These are phyloP conservation scores for Boletus eberwhitei DNA, from an alignment of 768 basidiomycete genomes.

Conservation along the genomic window DNA sequence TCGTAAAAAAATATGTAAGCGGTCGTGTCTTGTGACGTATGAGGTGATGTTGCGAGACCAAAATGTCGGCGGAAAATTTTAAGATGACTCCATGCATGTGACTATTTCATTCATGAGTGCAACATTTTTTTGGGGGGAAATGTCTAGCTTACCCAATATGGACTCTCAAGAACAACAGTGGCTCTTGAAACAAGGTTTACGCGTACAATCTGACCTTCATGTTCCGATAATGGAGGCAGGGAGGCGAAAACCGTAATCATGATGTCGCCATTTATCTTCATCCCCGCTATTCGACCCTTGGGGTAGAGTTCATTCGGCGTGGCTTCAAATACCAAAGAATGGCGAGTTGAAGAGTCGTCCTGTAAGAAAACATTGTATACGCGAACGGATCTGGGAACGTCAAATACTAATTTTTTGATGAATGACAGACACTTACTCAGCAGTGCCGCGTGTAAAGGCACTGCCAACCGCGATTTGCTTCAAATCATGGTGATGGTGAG, in stretches of 20 bases:
- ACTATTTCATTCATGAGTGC: constrained; percentile 8
- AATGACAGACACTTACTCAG: constrained; percentile 16
- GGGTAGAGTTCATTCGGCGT: constrained; percentile 9
- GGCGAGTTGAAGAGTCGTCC: neutral
- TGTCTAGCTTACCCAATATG: constrained; percentile 16
- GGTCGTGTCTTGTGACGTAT: neutral
- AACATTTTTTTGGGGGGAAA: neutral
- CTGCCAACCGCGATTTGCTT: constrained; percentile 22
- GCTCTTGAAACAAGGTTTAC: constrained; percentile 16
- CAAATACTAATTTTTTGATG: neutral
- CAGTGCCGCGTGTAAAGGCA: constrained; percentile 9
- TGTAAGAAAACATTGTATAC: constrained; percentile 23
- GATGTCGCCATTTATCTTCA: constrained; percentile 24
- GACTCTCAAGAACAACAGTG: constrained; percentile 13
- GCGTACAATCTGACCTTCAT: constrained; percentile 14
- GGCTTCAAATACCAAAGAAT: constrained; percentile 19
- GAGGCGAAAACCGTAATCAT: constrained; percentile 17
- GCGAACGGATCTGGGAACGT: constrained; percentile 19
- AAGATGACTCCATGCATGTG: constrained; percentile 8
- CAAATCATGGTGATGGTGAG: constrained; percentile 24
- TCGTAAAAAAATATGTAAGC: constrained; percentile 13
- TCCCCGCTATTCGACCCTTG: constrained; percentile 16
- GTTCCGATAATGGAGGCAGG: neutral
- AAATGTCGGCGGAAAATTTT: constrained; percentile 14
- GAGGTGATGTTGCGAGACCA: constrained; percentile 1